Percentiles rank a stretch among this genome's conserved stretches.
These are phyloP conservation scores for Myxozyma sirexii DNA, from an alignment of 805 yeast genomes.

Conservation along the genomic window DNA sequence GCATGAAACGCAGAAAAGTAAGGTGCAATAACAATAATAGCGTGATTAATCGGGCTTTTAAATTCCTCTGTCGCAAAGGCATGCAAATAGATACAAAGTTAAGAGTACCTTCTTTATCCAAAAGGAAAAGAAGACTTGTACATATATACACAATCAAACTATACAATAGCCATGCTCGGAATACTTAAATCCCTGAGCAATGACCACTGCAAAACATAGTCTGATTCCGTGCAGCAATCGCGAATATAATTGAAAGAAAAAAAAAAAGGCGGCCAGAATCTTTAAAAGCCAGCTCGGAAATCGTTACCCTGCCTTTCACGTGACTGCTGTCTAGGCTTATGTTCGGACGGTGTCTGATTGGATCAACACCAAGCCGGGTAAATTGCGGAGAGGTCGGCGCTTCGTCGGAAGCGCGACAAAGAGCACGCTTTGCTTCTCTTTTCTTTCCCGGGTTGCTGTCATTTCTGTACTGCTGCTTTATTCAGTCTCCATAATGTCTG, in stretches of 20 bases:
- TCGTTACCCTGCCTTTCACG: neutral
- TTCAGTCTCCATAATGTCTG: neutral
- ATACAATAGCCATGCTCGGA: neutral
- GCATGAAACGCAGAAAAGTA: constrained; percentile 31
- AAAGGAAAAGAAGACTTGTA: neutral
- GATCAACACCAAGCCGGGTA: neutral
- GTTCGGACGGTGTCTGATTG: neutral
- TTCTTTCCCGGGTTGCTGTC: neutral
- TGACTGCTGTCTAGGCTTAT: neutral
- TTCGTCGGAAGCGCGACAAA: constrained; percentile 3
- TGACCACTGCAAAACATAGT: neutral
- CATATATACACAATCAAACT: neutral
- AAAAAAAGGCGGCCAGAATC: neutral
- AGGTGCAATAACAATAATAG: constrained; percentile 5
- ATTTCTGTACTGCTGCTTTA: neutral
- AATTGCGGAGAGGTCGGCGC: constrained; percentile 11
- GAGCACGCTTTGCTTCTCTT: neutral
- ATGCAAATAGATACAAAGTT: neutral
- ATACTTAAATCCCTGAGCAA: constrained; percentile 9
- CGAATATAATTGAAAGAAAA: neutral
- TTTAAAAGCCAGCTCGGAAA: neutral
- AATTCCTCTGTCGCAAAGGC: constrained; percentile 4
- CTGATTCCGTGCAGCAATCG: neutral
- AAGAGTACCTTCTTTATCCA: neutral
- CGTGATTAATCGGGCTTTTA: constrained; percentile 33